phyloP scores from a whole-genome alignment of 805 yeast genomes.

The Kodamaea restingae region DNA sequence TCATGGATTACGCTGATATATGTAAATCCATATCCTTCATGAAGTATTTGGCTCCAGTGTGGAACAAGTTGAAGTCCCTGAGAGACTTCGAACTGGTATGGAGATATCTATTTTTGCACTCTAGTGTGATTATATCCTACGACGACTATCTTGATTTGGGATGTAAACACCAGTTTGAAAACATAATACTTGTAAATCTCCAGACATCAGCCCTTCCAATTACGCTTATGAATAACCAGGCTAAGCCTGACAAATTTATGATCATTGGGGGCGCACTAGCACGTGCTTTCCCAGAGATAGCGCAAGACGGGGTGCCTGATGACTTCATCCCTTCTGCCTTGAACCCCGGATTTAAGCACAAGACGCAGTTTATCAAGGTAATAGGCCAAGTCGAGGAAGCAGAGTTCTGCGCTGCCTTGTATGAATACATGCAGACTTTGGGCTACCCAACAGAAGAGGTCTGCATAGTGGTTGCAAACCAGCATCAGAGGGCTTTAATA shows the following conservation, averaged over 20 bases:
- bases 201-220: constrained; percentile 4
- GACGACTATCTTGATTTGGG: constrained; percentile 11
- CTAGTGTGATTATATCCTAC: constrained; percentile 8
- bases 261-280: constrained; percentile 11
- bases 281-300: neutral
- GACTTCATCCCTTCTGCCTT: neutral
- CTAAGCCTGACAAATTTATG: constrained; percentile 4
- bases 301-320: neutral
- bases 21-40: constrained; percentile 5
- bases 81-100: constrained; percentile 6
- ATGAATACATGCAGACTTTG: constrained; percentile 41
- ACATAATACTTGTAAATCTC: constrained; percentile 9
- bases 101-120: constrained; percentile 9
- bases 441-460: constrained; percentile 40
- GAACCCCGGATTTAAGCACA: constrained; percentile 12
- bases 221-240: constrained; percentile 2
- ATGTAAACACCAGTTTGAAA: constrained; percentile 5
- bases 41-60: constrained; percentile 7
- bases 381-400: constrained; percentile 32
- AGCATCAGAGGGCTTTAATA: constrained; percentile 40
- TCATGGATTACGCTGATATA: constrained; percentile 3
- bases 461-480: constrained; percentile 38
- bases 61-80: constrained; percentile 1
- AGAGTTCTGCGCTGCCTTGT: constrained; percentile 42
- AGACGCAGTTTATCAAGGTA: constrained; percentile 11